Base-by-base conservation (phyloP, 73 alveolate species). In the Tetrahymena borealis region DNA sequence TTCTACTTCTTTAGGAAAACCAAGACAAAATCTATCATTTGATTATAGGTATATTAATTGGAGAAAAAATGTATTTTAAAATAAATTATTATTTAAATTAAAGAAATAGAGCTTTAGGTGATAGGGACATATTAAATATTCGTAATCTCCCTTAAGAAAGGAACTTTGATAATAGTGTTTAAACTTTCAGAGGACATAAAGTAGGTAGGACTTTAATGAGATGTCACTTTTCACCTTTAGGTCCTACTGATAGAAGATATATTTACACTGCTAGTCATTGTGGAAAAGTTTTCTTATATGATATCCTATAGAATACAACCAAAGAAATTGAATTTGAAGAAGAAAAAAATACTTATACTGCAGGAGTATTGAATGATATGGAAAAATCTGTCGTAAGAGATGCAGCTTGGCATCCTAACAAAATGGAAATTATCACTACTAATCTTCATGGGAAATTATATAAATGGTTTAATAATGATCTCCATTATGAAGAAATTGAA, bases 201-300 rank as follows among this genome's bases (percentile, higher is more conserved):
- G 99, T 97, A 15, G 91, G 95, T 2, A 36, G 79, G 33, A 97
- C 99, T 0, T 85, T 96, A 39, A 97, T 97, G 42, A 38, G 99
- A 60, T 97, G 99, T 78, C 78, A 96, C 32, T 97, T 97, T 94
- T 97, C 99, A 24, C 99, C 99, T 9, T 31, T 92, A 20, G 96
- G 78, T 18, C 90, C 98, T 8, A 97, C 99, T 33, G 98, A 97
- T 3, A 93, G 95, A 91, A 92, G 99, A 78, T 97, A 93, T 85
- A 91, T 97, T 32, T 97, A 95, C 91, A 90, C 97, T 6, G 99
- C 98, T 16, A 90, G 97, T 33, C 78, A 97, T 4, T 92, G 92
- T 90, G 99, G 99, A 24, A 79, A 41, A 3, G 95, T 97, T 6
- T 94, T 39, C 60, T 94, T 97, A 16, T 97, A 78, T 78, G 99